Conservation (phyloP, 257 asterid species). For the Nicotiana knightiana region DNA sequence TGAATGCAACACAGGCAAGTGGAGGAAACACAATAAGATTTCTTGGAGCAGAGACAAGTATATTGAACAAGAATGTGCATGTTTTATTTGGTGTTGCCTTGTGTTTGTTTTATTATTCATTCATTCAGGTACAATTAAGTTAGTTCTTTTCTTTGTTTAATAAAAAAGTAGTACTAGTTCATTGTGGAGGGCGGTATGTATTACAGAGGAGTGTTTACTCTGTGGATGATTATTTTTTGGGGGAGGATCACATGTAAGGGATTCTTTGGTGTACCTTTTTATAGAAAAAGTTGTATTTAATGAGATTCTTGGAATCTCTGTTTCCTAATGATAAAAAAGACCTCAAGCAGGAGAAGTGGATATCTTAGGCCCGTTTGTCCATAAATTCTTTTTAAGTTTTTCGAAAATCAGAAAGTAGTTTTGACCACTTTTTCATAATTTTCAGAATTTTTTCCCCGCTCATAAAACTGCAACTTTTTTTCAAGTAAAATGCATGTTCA, state of each 20-base stretch:
- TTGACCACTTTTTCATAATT: too few relatives aligned
- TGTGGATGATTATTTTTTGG: conserved; percentile 3
- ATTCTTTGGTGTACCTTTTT: background rate
- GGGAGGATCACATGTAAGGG: conserved; percentile 6
- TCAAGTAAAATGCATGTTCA: too few relatives aligned
- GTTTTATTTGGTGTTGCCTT: conserved; percentile 23
- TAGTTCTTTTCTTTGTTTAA: background rate
- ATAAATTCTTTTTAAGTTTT: too few relatives aligned
- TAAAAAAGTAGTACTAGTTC: background rate
- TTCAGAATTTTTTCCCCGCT: too few relatives aligned
- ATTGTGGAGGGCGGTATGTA: background rate
- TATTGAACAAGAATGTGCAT: conserved; percentile 17
- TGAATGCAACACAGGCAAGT: conserved; percentile 63
- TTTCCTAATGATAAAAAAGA: background rate
- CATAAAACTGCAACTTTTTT: too few relatives aligned
- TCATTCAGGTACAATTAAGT: conserved; percentile 27
- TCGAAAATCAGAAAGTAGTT: too few relatives aligned
- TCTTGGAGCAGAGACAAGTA: conserved; percentile 24
- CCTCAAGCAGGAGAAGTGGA: background rate
- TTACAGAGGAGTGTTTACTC: background rate
- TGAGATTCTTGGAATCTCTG: conserved; percentile 4
- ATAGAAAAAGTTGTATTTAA: conserved; percentile 2
- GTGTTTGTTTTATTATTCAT: conserved; percentile 41
- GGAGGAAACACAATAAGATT: conserved; percentile 37
- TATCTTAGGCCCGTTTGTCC: too few relatives aligned